Evolutionary conservation across 805 yeast genomes (phyloP), one percentile per base, ranked within the genome.

Genomic region (Vanderwaltozyma tropicalis): DNA sequence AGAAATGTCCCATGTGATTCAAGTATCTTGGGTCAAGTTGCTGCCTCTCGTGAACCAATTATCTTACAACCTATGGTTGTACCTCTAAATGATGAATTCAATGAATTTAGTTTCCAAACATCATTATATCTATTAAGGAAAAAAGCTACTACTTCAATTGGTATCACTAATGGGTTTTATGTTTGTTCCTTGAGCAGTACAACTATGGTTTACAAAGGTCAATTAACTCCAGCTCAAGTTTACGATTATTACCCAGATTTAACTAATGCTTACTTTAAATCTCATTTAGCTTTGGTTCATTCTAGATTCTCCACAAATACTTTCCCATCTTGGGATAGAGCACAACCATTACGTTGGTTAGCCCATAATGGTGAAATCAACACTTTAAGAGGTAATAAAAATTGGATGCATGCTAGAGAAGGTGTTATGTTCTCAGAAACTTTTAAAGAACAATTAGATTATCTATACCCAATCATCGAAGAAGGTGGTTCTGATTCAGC

Each of bases 281-380:
- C 94, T 32, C 96, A 88, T 58, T 85, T 92, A 70, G 95, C 96
- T 13, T 72, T 89, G 30, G 97, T 89, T 36, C 98, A 89, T 67
- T 88, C 97, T 18, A 78, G 98, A 61, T 89, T 89, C 71, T 87
- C 96, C 41, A 89, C 98, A 24, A 89, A 89, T 64, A 89, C 98
- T 34, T 89, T 89, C 76, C 98, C 98, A 34, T 86, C 96, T n/a
- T 89, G 98, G 98, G 98, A 92, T 66, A 78, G 98, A 64, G 97
- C 98, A 18, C 98, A 89, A 66, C 98, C 98, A 34, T 72, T 89
- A 55, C 73, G 97, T 62, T 80, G 94, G 81, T 85, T 95, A 24
- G 98, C 98, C 28, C 98, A 89, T 67, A 89, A 89, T 62, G 98
- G 98, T 71, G 98, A 89, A 66, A 92, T 89, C 62, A 89, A 89